Base-by-base conservation (phyloP, 1,284 basidiomycete genomes). In the Pseudozyma sp. region DNA sequence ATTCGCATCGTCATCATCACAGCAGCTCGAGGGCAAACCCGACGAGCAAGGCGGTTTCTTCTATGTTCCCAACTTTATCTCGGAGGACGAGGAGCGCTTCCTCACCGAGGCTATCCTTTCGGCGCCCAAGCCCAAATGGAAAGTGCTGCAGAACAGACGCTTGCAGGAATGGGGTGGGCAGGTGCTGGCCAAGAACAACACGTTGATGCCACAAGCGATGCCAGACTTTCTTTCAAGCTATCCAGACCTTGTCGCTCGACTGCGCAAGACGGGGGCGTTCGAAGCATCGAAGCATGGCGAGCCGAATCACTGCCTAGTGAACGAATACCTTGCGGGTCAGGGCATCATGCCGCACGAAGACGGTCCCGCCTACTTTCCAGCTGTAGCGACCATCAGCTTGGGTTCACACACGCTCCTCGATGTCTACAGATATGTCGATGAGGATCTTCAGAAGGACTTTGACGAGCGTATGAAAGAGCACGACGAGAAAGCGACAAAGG, bases 341-440 rank as follows among this genome's bases (percentile, higher is more conserved):
- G 95, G 95, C 19, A 98, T 98, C 66, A 73, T 83, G 68, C 93
- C 94, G 0, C 95, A 97, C 80, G 91, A 97, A 85, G 95, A 97
- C 82, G 94, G 95, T 0, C 90, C 92, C 0, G 90, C 92, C 4
- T 97, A 97, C 85, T 87, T 90, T 77, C 92, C 94, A 0, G 90
- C 92, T 7, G 94, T 97, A 0, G 92, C 93, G 0, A 97, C 94
- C 10, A 87, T 97, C 59, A 94, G 94, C 11, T 86, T 97, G 55
- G 92, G 91, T 33, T 92, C 92, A 0, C 91, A 94, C 84, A 88
- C 92, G 0, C 86, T 94, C 47, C 91, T 97, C 78, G 90, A 96
- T 84, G 91, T 96, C 81, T 93, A 93, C 83, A 88, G 88, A 62
- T 94, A 93, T 70, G 79, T 86, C 0, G 67, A 68, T 33, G 73